phyloP scores from a whole-genome alignment of 208 protist species.

The Acanthamoeba quina region DNA sequence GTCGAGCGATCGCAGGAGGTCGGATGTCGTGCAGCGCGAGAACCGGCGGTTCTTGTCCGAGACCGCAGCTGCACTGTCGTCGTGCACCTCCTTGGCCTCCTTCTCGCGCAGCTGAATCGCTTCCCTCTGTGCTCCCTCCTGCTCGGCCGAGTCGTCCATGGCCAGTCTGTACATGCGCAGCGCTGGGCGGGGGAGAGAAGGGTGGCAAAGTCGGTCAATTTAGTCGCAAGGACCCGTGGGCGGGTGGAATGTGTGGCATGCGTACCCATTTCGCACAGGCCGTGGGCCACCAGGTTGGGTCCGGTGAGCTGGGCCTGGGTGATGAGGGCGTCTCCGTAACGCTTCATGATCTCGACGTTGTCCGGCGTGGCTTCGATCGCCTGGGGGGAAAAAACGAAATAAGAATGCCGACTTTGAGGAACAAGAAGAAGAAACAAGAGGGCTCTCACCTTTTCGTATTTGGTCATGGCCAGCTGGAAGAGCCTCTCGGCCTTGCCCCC shows the following conservation, averaged over 20 bases:
- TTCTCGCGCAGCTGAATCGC: background rate
- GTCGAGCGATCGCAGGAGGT: slow-evolving; percentile 28
- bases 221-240: background rate
- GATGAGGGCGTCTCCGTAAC: slow-evolving; percentile 50
- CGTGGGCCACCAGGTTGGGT: slow-evolving; percentile 26
- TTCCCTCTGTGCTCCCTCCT: background rate
- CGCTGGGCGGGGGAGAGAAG: background rate
- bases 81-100: slow-evolving; percentile 25
- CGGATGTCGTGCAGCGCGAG: background rate
- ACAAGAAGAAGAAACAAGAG: background rate
- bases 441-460: slow-evolving; percentile 9
- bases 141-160: slow-evolving; percentile 26
- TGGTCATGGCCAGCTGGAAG: slow-evolving; percentile 52
- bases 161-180: slow-evolving; percentile 53
- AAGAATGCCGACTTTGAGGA: background rate
- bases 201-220: background rate
- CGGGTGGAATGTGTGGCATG: background rate
- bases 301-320: slow-evolving; percentile 50
- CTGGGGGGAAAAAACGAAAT: background rate
- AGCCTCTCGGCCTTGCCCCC: slow-evolving; percentile 51
- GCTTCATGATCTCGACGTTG: slow-evolving; percentile 54
- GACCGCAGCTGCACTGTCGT: background rate
- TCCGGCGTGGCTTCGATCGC: slow-evolving; percentile 49
- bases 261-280: slow-evolving; percentile 46
- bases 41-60: background rate